Evolutionary conservation across 2,329 filamentous ascomycete species (phyloP).

Genomic region (Arachnomyces sp.): DNA sequence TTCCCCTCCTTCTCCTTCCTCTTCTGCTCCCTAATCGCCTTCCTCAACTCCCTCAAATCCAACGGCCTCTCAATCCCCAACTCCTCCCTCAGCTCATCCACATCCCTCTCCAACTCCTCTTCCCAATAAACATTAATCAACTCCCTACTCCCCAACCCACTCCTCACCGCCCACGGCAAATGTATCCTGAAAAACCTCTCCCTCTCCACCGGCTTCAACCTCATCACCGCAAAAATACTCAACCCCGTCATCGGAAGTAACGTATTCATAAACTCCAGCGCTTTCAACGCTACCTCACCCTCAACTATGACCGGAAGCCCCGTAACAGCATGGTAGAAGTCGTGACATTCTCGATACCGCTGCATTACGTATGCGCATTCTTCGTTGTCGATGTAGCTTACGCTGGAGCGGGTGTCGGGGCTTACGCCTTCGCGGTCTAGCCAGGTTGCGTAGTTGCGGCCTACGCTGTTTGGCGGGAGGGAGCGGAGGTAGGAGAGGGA

Average conservation of each 20-base stretch:
- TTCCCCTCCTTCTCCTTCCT: constrained; percentile 52
- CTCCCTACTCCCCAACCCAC: constrained; percentile 68
- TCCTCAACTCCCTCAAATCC: constrained; percentile 72
- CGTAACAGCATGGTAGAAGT: constrained; percentile 94
- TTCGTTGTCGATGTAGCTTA: constrained; percentile 87
- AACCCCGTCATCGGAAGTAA: constrained; percentile 90
- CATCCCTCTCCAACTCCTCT: constrained; percentile 78
- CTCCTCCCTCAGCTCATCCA: constrained; percentile 63
- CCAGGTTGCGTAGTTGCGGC: constrained; percentile 78
- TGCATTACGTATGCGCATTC: constrained; percentile 99
- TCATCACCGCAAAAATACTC: constrained; percentile 63
- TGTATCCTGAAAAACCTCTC: constrained; percentile 58
- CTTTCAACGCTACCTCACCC: constrained; percentile 94
- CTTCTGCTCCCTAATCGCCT: constrained; percentile 60
- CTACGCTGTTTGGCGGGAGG: constrained; percentile 67
- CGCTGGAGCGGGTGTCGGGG: constrained; percentile 74
- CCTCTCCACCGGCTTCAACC: constrained; percentile 57
- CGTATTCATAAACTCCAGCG: constrained; percentile 94
- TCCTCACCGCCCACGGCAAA: constrained; percentile 82
- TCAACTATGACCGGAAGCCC: constrained; percentile 87
- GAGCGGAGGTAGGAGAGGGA: constrained; percentile 62
- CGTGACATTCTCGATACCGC: constrained; percentile 92
- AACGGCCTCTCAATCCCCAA: constrained; percentile 83
- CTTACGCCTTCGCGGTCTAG: constrained; percentile 90
- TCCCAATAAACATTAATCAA: constrained; percentile 98